Evolutionary conservation across 345 rosid genomes (phyloP), one percentile per base, ranked within the genome.

Genomic region (Dipteronia dyeriana): DNA sequence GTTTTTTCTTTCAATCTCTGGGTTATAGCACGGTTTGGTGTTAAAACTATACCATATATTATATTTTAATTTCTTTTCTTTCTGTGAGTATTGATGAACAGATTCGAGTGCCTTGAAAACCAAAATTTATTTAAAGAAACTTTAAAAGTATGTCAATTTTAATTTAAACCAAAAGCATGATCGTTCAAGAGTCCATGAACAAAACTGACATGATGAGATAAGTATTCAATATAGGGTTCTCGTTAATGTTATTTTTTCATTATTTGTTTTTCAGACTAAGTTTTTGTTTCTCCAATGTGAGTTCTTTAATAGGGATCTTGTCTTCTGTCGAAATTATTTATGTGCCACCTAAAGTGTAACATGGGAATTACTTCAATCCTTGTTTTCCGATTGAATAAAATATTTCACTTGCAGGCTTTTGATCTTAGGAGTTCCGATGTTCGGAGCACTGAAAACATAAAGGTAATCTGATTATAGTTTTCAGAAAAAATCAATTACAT

Each of bases 391-490:
- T 54, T 20, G 76, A 31, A 66, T 22, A 45, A 60, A n/a, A 0
- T 69, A 7, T 54, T 63, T 76, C 31, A 54, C 68, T 71, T 73
- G 67, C 94, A 95, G 98, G 95, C 92, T 57, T 93, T 91, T 88
- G 91, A 93, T 90, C 96, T 95, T 72, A 85, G 90, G 79, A 86
- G 94, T 85, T 85, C 89, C 14, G 90, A 85, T 73, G 76, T 82
- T 64, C 85, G 71, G 41, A 74, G 82, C 77, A 59, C 80, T 34
- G 78, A 41, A 73, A 82, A 79, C 71, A 23, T 71, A 12, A 85
- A 93, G 97, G 99, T 95, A 86, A 85, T 59, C 39, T 22, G 63
- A 76, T 71, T 77, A 16, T 70, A 67, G 63, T 77, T 71, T 23
- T 54, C 26, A 8, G 81, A 76, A 47, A 41, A 70, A 68, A 25